These are phyloP conservation scores for Saturnispora zaruensis DNA, from an alignment of 805 yeast genomes.

Conservation along the genomic window DNA sequence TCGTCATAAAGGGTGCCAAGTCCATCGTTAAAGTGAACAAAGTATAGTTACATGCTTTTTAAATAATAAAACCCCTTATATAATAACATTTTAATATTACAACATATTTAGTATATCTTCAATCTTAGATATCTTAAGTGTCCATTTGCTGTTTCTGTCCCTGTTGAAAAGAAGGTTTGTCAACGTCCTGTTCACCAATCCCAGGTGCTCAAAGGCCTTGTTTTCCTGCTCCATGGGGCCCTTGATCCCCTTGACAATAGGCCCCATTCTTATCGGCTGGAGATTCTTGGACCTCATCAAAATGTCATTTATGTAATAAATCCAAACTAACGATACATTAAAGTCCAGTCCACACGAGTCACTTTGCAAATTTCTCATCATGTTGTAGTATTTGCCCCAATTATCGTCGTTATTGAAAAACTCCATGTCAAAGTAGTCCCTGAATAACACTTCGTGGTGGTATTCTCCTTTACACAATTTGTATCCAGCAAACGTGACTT, in stretches of 20 bases:
- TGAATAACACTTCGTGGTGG: not conserved
- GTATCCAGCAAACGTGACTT: not conserved
- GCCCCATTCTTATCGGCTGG: conserved; percentile 1
- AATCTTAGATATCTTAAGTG: not conserved
- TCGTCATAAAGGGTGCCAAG: not conserved
- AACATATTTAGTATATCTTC: not conserved
- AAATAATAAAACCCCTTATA: not conserved
- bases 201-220: not conserved
- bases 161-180: not conserved
- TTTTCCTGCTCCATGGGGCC: not conserved
- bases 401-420: not conserved
- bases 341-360: not conserved
- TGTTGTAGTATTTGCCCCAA: not conserved
- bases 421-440: not conserved
- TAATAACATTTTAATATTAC: not conserved
- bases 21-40: not conserved
- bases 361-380: not conserved
- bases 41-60: not conserved
- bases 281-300: not conserved
- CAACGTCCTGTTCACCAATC: not conserved
- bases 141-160: not conserved
- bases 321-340: not conserved
- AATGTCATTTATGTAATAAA: not conserved
- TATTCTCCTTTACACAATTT: not conserved
- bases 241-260: not conserved